phyloP scores from a whole-genome alignment of 2,329 filamentous ascomycete genomes.

The Zymoseptoria tritici region DNA sequence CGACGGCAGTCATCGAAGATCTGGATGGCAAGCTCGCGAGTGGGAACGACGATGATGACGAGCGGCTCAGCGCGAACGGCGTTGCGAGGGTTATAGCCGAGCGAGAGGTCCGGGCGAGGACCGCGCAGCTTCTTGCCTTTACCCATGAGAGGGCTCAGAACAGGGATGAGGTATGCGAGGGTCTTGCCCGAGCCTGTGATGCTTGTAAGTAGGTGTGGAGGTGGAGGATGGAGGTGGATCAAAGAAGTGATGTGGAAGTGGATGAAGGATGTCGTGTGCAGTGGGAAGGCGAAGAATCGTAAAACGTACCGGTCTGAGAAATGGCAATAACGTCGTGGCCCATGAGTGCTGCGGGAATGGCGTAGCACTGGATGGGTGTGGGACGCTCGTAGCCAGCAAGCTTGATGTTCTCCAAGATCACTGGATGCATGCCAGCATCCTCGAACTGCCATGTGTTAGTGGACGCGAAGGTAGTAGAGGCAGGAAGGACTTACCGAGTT shows the following conservation, averaged over 20 bases:
- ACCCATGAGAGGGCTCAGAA: constrained; percentile 86
- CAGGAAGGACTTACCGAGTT: constrained; percentile 37
- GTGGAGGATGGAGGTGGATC: not conserved
- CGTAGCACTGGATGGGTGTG: constrained; percentile 82
- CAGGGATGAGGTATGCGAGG: constrained; percentile 81
- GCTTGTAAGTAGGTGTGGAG: not conserved
- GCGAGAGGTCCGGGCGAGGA: constrained; percentile 56
- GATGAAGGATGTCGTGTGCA: not conserved
- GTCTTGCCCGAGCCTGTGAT: constrained; percentile 85
- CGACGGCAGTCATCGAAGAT: constrained; percentile 93
- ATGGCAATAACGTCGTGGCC: constrained; percentile 80
- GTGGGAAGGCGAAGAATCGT: not conserved
- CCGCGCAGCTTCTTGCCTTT: constrained; percentile 85
- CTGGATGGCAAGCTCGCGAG: constrained; percentile 83
- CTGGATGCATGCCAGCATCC: constrained; percentile 75
- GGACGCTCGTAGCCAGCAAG: constrained; percentile 40
- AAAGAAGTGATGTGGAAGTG: not conserved
- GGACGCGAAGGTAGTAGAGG: constrained; percentile 1
- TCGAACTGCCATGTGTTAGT: constrained; percentile 47
- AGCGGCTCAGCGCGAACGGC: constrained; percentile 73
- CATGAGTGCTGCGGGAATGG: constrained; percentile 68
- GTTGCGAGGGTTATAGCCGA: constrained; percentile 45
- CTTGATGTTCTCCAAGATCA: too few relatives aligned
- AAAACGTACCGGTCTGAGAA: constrained; percentile 75
- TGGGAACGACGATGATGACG: constrained; percentile 77